phyloP scores from a whole-genome alignment of 2,329 filamentous ascomycete genomes.

The Blastomyces parvus region DNA sequence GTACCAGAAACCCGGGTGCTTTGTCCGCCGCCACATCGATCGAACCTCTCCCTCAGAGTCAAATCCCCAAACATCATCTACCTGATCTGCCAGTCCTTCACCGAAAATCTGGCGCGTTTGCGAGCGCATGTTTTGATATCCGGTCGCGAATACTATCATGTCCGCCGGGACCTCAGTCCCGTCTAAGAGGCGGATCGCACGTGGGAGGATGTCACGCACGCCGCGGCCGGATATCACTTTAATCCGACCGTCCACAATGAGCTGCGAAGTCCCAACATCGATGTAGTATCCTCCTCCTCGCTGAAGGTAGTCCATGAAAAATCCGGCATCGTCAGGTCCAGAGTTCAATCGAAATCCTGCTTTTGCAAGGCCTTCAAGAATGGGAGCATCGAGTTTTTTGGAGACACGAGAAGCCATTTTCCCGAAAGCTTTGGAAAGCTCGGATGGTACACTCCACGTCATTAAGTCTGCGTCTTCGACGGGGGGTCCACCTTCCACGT shows the following conservation, averaged over 20 bases:
- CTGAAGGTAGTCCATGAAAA: constrained; percentile 38
- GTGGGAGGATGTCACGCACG: background rate
- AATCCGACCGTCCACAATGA: constrained; percentile 51
- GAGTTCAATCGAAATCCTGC: constrained; percentile 39
- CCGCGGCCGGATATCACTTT: constrained; percentile 46
- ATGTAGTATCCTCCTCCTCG: constrained; percentile 51
- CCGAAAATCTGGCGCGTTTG: background rate
- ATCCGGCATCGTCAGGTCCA: constrained; percentile 21
- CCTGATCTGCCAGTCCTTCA: constrained; percentile 50
- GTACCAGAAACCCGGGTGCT: constrained; percentile 57
- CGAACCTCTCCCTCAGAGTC: constrained; percentile 48
- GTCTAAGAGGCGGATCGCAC: background rate
- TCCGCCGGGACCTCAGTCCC: constrained; percentile 45
- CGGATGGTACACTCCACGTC: constrained; percentile 25
- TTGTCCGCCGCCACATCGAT: constrained; percentile 48
- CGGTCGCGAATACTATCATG: background rate
- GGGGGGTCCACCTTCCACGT: constrained; percentile 40
- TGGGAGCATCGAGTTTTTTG: constrained; percentile 25
- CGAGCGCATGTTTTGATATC: background rate
- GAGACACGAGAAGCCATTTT: constrained; percentile 39
- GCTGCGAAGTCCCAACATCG: constrained; percentile 45
- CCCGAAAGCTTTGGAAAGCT: background rate
- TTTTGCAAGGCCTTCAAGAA: constrained; percentile 38
- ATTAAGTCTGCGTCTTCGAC: constrained; percentile 45
- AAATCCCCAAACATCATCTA: constrained; percentile 53